Evolutionary conservation across 495 filamentous ascomycete species (phyloP), one percentile per base, ranked within the genome.

Genomic region (Podospora didyma): DNA sequence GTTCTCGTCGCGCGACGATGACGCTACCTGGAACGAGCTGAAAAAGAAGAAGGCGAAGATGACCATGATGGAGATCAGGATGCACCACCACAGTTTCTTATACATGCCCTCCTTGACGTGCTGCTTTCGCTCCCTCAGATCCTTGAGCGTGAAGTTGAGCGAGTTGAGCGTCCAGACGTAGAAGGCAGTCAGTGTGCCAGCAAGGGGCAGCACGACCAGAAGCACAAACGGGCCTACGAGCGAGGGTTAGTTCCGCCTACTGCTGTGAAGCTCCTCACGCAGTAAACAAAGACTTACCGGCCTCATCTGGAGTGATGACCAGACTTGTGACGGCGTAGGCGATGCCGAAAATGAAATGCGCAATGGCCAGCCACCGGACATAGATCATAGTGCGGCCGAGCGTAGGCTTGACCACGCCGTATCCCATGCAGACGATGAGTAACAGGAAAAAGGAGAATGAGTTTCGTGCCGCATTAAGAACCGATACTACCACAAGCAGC

Each of bases 141-240:
- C 93, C 73, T 97, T 97, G 80, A 96, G 94, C 0, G 94, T 99
- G 47, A 83, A 74, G 68, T 92, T 96, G 54, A 99, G 79, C 7
- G 92, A 93, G 76, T 96, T 97, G 64, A 99, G 81, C 16, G 94
- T 99, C 94, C 95, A 99, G 58, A 99, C 87, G 71, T 99, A 99
- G 74, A 99, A 99, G 14, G 89, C 92, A 4, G 94, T 99, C 61
- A 97, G 71, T 2, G 94, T 97, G 57, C 82, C 94, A 10, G 94
- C 90, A 28, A 99, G 80, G 0, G 94, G 94, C 9, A 99, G 81
- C 52, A 97, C 91, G 66, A 97, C 93, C 37, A 99, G 84, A 19
- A 99, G 85, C n/a, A 99, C 87, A 24, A 96, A 82, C 10, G 92
- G 91, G 2, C 94, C 93, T 68, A 74, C 65, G 2, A 16, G 22